Evolutionary conservation across 1,284 basidiomycete species (phyloP).

Genomic region (Stereum hirsutum): DNA sequence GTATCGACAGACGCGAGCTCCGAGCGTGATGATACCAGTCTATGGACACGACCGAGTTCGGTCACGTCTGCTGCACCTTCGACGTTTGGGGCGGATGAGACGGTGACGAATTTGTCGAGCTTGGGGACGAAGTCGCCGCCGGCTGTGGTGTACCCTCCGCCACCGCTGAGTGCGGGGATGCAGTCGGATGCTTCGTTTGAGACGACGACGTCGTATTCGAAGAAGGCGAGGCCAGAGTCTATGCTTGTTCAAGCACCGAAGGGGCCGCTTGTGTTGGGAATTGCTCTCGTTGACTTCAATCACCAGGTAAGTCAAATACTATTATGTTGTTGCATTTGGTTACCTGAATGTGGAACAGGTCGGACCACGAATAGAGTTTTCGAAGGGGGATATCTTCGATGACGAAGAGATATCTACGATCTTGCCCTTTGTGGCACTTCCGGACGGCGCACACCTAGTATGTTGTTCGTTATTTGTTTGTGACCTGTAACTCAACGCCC

Average conservation of each 20-base stretch:
- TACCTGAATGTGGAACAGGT: constrained; percentile 40
- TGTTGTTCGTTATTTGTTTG: background rate
- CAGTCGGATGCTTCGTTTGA: constrained; percentile 55
- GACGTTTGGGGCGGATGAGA: background rate
- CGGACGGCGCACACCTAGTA: constrained; percentile 94
- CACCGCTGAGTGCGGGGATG: constrained; percentile 35
- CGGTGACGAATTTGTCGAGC: constrained; percentile 9
- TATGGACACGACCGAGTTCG: constrained; percentile 7
- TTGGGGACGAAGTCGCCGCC: constrained; percentile 9
- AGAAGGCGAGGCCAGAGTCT: constrained; percentile 71
- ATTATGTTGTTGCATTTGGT: constrained; percentile 8
- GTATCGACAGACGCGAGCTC: constrained; percentile 10
- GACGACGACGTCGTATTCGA: constrained; percentile 50
- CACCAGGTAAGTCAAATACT: constrained; percentile 53
- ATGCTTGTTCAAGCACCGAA: constrained; percentile 48
- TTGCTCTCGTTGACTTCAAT: constrained; percentile 87
- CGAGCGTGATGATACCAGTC: constrained; percentile 7
- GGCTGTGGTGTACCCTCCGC: constrained; percentile 47
- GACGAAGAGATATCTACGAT: constrained; percentile 78
- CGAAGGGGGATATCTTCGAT: constrained; percentile 59
- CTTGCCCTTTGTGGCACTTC: constrained; percentile 94
- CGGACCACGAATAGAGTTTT: constrained; percentile 85
- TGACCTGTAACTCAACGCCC: background rate
- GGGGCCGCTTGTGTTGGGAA: constrained; percentile 66
- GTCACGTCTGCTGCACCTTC: constrained; percentile 8